Evolutionary conservation across 305 asterid genomes (phyloP), one percentile per base, ranked within the genome.

Genomic region (Fraxinus baroniana): DNA sequence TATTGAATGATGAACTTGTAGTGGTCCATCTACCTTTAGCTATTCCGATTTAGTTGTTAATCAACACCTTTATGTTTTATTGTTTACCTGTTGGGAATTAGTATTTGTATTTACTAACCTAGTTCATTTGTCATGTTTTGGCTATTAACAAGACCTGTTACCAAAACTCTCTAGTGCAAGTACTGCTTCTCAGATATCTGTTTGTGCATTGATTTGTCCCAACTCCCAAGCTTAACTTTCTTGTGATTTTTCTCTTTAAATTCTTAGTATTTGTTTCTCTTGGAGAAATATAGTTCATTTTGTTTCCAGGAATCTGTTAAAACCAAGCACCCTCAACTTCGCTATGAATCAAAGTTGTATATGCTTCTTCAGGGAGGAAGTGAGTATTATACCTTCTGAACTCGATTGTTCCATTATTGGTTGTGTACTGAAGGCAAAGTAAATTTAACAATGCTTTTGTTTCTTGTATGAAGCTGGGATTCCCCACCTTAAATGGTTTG

Each of bases 351-450:
- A 68, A 94, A 95, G 86, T 82, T 95, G 88, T 95, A 95, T 90
- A 91, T 92, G 97, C 95, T 95, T 87, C 98, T 95, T 83, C 98
- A 94, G 78, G 97, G 98, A 83, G 98, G 98, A 94, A 91, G 98
- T 94, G 88, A 90, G 98, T 89, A 79, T 80, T 52, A 24, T 24
- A 66, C 44, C 70, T 74, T 39, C 55, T 39, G 24, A 82, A 83
- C 13, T 57, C 5, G 22, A 18, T 18, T 77, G 22, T 20, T 78
- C 39, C 44, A 64, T 71, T 28, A 76, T 28, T 80, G 28, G 22
- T 78, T 80, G 49, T 37, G 76, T 81, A 36, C 73, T 24, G 62
- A 18, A 36, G 35, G 52, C 57, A 33, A 49, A 82, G 76, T 8
- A 36, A 87, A 80, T 32, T 33, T 81, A 18, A 70, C 76, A 12